Base-by-base conservation (phyloP, 805 yeast species). In the Starmerella floris region DNA sequence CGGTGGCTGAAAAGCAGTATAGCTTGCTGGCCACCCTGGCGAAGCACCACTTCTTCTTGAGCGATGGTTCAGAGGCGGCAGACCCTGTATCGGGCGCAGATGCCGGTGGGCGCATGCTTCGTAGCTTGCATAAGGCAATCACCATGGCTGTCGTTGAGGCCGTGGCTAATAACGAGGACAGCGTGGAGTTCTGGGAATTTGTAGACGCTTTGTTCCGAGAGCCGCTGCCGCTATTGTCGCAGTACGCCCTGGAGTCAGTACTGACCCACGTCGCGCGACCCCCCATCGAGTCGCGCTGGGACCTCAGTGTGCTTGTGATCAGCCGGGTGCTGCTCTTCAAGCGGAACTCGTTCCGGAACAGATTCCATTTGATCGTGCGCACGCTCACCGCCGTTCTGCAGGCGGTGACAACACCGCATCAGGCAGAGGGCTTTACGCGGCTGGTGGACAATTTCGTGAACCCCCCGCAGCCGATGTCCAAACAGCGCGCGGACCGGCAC, bases 361-460 rank as follows among this genome's bases (percentile, higher is more conserved):
- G 96, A 56, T 77, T 82, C 54, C 94, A 84, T 57, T 54, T 85
- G 35, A 51, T 84, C 2, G 62, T 74, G 6, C 52, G 65, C 1
- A 57, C 70, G 1, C 63, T 79, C 35, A 64, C 69, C 13, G 61
- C 73, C 3, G 60, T 78, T 38, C 60, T 88, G 56, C 69, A 64
- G 37, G 58, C 69, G 38, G 34, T 40, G 35, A 8, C 44, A 1
- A 23, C 34, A 4, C 35, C 46, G 2, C 46, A 51, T 17, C 37
- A 41, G 26, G 44, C 51, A 15, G 37, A 41, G 4, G 25, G 41
- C 58, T 77, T 3, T 70, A 64, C 40, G 58, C 79, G 95, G 51
- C 61, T 82, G 17, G 56, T 84, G 36, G 63, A 69, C 20, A 79
- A 79, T 52, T 62, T 80, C 27, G 83, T 94, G 63, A 93, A 83